Base-by-base conservation (phyloP, 306 rosid species). In the Quercus ilex region DNA sequence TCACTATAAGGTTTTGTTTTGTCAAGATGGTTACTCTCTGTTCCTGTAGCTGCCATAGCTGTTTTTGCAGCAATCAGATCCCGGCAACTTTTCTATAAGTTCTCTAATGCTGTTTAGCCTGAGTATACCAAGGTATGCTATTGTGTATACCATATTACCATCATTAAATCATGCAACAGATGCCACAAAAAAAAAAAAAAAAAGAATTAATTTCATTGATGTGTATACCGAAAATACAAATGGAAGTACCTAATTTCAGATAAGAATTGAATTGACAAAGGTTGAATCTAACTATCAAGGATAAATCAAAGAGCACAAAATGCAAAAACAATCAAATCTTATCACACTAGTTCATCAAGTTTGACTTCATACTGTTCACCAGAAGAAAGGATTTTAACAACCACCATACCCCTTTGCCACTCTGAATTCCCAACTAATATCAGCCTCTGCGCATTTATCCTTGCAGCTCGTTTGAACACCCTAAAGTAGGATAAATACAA, bases 401-500 rank as follows among this genome's bases (percentile, higher is more conserved):
- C 81, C 73, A 95, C 98, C 92, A 85, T 85, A 76, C 96, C 98
- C 87, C 80, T 85, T 85, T 92, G 91, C 99, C 99, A 95, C 88
- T 95, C 98, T 1, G 99, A 86, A 84, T 64, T 87, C 69, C 99
- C 99, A 60, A 95, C 97, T 73, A 95, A 81, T 79, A 95, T 88
- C 75, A 95, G 84, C 84, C 97, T 89, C 57, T 84, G 74, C 23
- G 96, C 97, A 71, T 91, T 95, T 84, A 88, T 83, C 52, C 97
- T 81, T 55, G 90, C 79, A 43, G 98, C 98, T 70, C 96, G 82
- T 83, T 92, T 92, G 76, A 91, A 92, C 74, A 95, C 97, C 99
- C 98, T 91, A 79, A 58, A 81, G 52, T 67, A 70, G 57, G 76
- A 84, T 55, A 72, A 52, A 57, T 52, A 21, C 51, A 6, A 69